These are phyloP conservation scores for Phytophthora ramorum DNA, from an alignment of 352 stramenopile species.

Conservation along the genomic window DNA sequence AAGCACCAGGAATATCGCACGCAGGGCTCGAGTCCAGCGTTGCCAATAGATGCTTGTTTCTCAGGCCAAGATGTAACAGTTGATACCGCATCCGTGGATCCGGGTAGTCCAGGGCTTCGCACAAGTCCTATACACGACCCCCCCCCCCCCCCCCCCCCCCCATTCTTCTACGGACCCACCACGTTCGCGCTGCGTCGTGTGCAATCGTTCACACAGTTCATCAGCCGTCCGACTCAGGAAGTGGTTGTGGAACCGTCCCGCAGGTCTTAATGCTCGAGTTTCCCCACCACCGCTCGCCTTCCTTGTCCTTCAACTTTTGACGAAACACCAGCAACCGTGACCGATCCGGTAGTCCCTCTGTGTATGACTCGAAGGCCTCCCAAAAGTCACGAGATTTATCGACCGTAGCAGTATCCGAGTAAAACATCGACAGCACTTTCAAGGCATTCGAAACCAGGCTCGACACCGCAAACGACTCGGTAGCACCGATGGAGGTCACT, in stretches of 20 bases:
- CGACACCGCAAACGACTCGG: background rate
- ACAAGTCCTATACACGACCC: constrained; percentile 2
- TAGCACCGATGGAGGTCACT: background rate
- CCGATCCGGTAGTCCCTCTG: background rate
- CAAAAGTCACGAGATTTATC: constrained; percentile 6
- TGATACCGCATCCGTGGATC: constrained; percentile 1
- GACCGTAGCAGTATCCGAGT: background rate
- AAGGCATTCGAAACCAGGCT: background rate
- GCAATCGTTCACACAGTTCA: constrained; percentile 2
- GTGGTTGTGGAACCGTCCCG: constrained; percentile 3
- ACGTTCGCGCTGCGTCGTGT: background rate
- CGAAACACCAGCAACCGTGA: constrained; percentile 1
- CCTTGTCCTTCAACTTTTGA: background rate
- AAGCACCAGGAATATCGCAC: background rate
- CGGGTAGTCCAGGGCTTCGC: constrained; percentile 4
- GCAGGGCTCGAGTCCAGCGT: constrained; percentile 1
- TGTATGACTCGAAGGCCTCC: background rate
- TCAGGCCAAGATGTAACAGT: background rate
- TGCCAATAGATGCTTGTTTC: background rate
- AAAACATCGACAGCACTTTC: background rate
- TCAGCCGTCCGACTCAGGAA: constrained; percentile 4
- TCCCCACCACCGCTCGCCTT: constrained; percentile 2
- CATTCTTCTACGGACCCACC: constrained; percentile 10
- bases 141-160: background rate
- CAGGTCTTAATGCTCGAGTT: constrained; percentile 5